phyloP scores from a whole-genome alignment of 2,329 filamentous ascomycete genomes.

The Hypoxylon sp. region DNA sequence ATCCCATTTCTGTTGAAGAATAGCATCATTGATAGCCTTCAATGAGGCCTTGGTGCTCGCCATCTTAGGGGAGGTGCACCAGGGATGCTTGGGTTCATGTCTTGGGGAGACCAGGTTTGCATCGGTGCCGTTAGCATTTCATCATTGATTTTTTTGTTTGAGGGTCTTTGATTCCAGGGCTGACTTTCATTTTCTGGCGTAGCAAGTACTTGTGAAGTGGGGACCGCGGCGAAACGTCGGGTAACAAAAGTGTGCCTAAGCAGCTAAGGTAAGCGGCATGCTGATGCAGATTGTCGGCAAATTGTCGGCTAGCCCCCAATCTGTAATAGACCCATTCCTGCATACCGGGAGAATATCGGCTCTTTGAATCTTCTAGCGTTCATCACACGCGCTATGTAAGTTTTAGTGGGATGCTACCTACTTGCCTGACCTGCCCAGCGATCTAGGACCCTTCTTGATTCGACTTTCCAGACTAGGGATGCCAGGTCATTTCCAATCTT shows the following conservation, averaged over 20 bases:
- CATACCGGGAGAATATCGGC: constrained; percentile 24
- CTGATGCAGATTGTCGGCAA: not conserved
- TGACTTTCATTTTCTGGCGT: constrained; percentile 12
- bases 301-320: not conserved
- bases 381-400: not conserved
- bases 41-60: constrained; percentile 77
- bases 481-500: constrained; percentile 16
- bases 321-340: not conserved
- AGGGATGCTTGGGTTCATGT: constrained; percentile 46
- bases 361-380: not conserved
- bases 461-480: not conserved
- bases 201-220: constrained; percentile 3
- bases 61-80: constrained; percentile 57
- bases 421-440: not conserved
- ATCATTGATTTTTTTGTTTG: constrained; percentile 46
- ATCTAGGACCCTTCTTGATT: not conserved
- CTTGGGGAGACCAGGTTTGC: constrained; percentile 31
- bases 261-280: too few species aligned
- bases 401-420: not conserved
- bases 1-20: constrained; percentile 84
- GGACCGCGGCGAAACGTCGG: constrained; percentile 30
- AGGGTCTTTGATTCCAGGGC: not conserved
- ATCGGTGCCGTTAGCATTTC: constrained; percentile 37
- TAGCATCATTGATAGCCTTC: constrained; percentile 83
- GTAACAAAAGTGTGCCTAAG: not conserved